These are phyloP conservation scores for Backusella luteola DNA, from an alignment of 192 early-diverging fungal species.

Conservation along the genomic window DNA sequence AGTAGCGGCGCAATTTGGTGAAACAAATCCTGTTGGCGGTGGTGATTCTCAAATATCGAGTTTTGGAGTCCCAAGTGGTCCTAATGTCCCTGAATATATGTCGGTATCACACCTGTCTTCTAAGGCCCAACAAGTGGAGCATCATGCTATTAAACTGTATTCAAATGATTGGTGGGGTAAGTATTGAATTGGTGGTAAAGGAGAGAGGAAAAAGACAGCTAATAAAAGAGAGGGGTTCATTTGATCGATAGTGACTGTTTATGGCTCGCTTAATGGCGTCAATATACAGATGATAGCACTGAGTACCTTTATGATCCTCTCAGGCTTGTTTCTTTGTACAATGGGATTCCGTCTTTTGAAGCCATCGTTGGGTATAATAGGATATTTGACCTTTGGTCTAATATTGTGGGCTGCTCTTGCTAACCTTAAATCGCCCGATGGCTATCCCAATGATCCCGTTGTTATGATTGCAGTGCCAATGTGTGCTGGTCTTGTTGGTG, in stretches of 20 bases:
- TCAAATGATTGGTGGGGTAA: constrained; percentile 2
- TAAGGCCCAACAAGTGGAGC: background rate
- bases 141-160: background rate
- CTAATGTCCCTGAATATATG: background rate
- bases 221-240: background rate
- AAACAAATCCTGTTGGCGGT: background rate
- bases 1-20: no score
- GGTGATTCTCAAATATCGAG: background rate
- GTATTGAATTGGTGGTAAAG: background rate
- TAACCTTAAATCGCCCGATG: background rate
- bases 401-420: constrained; percentile 8
- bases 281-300: background rate
- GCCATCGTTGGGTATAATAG: background rate
- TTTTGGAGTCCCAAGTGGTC: background rate
- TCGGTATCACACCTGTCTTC: background rate
- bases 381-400: background rate
- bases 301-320: background rate
- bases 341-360: background rate
- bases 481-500: constrained; percentile 13
- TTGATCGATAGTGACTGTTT: background rate
- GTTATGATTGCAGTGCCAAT: constrained; percentile 12
- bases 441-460: constrained; percentile 8
- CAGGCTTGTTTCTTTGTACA: background rate
- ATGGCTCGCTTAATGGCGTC: background rate
- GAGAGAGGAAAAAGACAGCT: background rate